phyloP scores from a whole-genome alignment of 345 rosid genomes.

The Salix caprea region DNA sequence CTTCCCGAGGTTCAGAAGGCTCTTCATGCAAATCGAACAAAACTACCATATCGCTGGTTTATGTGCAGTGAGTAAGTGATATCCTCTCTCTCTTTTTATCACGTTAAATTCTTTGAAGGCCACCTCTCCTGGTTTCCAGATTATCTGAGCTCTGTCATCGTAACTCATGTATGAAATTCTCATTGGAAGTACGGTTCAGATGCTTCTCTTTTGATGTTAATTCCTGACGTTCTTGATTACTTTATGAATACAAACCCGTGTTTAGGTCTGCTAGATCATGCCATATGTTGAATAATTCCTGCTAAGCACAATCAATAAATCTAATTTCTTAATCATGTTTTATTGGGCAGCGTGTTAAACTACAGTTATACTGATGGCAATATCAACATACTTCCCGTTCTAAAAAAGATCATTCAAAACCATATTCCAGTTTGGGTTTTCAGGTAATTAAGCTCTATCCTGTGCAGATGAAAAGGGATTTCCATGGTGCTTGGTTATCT shows the following conservation, averaged over 20 bases:
- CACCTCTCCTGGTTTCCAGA: not conserved
- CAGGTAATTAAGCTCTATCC: slow-evolving; percentile 37
- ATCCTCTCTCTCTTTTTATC: not conserved
- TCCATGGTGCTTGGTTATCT: not conserved
- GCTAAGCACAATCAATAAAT: not conserved
- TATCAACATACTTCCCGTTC: slow-evolving; percentile 68
- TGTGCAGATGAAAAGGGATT: not conserved
- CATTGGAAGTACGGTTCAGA: not conserved
- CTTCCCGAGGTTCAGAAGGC: slow-evolving; percentile 89
- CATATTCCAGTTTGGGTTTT: slow-evolving; percentile 74
- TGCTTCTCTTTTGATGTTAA: not conserved
- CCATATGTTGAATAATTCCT: not conserved
- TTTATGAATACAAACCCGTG: not conserved
- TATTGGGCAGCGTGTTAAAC: slow-evolving; percentile 42
- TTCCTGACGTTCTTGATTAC: not conserved
- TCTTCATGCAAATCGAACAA: slow-evolving; percentile 80
- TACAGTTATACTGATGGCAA: slow-evolving; percentile 54
- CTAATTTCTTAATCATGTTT: slow-evolving; percentile 12
- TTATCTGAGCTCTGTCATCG: not conserved
- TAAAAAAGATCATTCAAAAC: slow-evolving; percentile 58
- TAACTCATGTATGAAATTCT: not conserved
- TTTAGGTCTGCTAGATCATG: not conserved
- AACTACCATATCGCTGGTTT: slow-evolving; percentile 61
- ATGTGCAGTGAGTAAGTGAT: slow-evolving; percentile 69
- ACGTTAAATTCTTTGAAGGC: not conserved